Evolutionary conservation across 495 filamentous ascomycete genomes (phyloP).

Genomic region (Penicillium steckii): DNA sequence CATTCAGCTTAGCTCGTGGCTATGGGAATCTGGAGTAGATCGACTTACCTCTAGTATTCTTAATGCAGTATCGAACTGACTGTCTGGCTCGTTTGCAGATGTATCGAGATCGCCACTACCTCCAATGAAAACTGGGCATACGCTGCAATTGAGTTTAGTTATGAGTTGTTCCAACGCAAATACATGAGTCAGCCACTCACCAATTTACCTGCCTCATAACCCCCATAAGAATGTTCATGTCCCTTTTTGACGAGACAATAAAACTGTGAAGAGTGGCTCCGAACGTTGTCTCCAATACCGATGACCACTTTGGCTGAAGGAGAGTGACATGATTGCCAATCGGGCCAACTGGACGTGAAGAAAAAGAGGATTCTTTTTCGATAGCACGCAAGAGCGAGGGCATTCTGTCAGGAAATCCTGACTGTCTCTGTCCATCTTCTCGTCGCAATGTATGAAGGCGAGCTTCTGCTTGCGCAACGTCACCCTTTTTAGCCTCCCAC

Average conservation of each 20-base stretch:
- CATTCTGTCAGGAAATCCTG: conserved; percentile 61
- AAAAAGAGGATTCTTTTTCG: conserved; percentile 62
- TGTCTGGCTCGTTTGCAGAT: conserved; percentile 68
- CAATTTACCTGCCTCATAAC: conserved; percentile 62
- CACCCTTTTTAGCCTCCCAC: conserved; percentile 29
- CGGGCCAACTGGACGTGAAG: conserved; percentile 75
- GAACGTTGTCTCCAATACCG: conserved; percentile 73
- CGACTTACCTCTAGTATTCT: conserved; percentile 63
- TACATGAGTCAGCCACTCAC: conserved; percentile 26
- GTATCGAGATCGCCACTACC: conserved; percentile 58
- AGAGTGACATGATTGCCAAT: conserved; percentile 74
- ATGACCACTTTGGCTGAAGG: conserved; percentile 77
- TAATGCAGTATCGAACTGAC: conserved; percentile 70
- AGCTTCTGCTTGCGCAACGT: conserved; percentile 44
- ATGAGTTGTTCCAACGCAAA: conserved; percentile 3
- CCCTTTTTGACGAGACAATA: conserved; percentile 71
- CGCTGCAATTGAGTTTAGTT: conserved; percentile 29
- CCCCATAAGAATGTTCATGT: conserved; percentile 58
- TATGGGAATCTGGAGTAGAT: too few species aligned
- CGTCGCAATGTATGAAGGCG: conserved; percentile 46
- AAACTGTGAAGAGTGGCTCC: conserved; percentile 68
- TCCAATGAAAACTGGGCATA: conserved; percentile 65
- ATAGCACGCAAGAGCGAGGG: conserved; percentile 65
- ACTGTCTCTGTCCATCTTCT: conserved; percentile 50
- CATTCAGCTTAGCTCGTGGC: not conserved